A percentile compares a stretch with the other conserved stretches of the same genome.
Evolutionary conservation across 2,329 filamentous ascomycete species (phyloP).

Genomic region (Botrytis squamosa): DNA sequence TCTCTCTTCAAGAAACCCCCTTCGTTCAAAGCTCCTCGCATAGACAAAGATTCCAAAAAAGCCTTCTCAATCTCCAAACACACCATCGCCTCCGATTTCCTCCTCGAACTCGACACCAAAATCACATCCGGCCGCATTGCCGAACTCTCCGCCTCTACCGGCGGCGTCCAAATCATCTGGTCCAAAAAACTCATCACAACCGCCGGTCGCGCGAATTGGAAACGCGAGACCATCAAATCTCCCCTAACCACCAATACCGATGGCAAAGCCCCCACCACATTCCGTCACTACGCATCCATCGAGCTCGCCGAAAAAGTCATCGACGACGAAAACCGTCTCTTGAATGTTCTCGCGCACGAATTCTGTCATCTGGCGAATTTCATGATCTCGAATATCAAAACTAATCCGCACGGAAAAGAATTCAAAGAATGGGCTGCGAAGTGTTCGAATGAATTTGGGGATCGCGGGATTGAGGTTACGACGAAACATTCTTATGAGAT

Average conservation of each 20-base stretch:
- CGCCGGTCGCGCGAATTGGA: slow-evolving; percentile 74
- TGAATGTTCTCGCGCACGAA: slow-evolving; percentile 94
- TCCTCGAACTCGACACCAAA: slow-evolving; percentile 64
- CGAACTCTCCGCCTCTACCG: slow-evolving; percentile 58
- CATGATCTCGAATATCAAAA: slow-evolving; percentile 74
- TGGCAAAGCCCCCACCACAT: slow-evolving; percentile 25
- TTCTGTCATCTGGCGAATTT: slow-evolving; percentile 94
- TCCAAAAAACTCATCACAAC: slow-evolving; percentile 77
- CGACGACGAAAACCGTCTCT: slow-evolving; percentile 69
- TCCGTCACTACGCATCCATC: slow-evolving; percentile 69
- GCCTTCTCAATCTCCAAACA: slow-evolving; percentile 63
- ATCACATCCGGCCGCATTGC: slow-evolving; percentile 62
- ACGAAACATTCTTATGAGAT: slow-evolving; percentile 90
- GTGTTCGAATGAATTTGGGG: slow-evolving; percentile 55
- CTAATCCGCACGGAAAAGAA: slow-evolving; percentile 76
- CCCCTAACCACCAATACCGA: slow-evolving; percentile 26
- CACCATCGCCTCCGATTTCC: slow-evolving; percentile 60
- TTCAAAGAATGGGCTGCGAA: slow-evolving; percentile 74
- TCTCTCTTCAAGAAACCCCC: slow-evolving; percentile 24
- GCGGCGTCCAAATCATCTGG: slow-evolving; percentile 72
- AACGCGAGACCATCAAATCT: slow-evolving; percentile 53
- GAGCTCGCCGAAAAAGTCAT: slow-evolving; percentile 90
- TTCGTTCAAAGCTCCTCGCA: slow-evolving; percentile 40
- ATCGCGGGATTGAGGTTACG: slow-evolving; percentile 71
- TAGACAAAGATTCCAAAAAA: slow-evolving; percentile 50